Base-by-base conservation (phyloP, 176 grass and related monocot genomes). In the Bolboschoenus planiculmis region DNA sequence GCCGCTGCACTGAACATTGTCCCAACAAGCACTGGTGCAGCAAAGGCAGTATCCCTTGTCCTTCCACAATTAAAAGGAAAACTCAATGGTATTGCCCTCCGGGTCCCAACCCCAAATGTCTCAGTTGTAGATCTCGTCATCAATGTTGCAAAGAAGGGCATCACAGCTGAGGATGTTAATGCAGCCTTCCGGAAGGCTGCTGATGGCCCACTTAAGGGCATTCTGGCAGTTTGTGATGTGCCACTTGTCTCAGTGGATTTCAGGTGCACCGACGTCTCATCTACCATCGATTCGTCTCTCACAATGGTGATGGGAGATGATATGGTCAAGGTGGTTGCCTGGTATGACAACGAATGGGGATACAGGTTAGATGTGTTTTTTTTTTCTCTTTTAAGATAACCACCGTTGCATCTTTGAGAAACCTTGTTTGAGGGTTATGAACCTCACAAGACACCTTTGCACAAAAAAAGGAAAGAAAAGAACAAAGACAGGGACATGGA, bases 261-360 rank as follows among this genome's bases (percentile, higher is more conserved):
- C 89, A 78, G 91, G 29, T 99, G 96, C 92, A 87, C 87, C 24
- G 91, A 99, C 37, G 96, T 95, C 4, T 99, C 96, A 33, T 90
- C 86, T 83, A 89, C 92, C 61, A 93, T 99, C 36, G 96, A 99
- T 84, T 83, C 92, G 0, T 99, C 96, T 11, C 87, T 99, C 73
- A 95, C 89, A 56, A 99, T 99, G 96, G 96, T 99, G 57, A 99
- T 99, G 96, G 96, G 96, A 18, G 91, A 95, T 50, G 96, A 99
- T 85, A 99, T 99, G 96, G 92, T 99, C 54, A 99, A 99, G 89
- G 96, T 99, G 81, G 92, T 99, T 37, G 96, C 92, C 15, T 99
- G 96, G 96, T 99, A 99, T 82, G 96, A 99, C 91, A 99, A 99
- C 71, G 96, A 99, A 80, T 99, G 96, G 96, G 96, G 91, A 0